phyloP scores from a whole-genome alignment of 768 basidiomycete genomes.

The Kwoniella sp. region DNA sequence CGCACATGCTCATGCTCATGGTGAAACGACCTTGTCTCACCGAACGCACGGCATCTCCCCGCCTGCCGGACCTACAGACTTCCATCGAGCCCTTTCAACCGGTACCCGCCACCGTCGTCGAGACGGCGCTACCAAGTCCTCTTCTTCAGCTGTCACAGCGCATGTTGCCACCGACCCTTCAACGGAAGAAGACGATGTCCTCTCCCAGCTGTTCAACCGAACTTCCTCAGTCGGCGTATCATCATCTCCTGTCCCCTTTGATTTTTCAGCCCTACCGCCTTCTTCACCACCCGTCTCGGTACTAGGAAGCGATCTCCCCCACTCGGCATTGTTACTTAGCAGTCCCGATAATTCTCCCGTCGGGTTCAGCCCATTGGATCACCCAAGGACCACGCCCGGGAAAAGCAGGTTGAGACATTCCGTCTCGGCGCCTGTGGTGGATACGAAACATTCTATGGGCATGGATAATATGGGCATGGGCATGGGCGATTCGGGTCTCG shows the following conservation, averaged over 20 bases:
- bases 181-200: conserved; percentile 36
- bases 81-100: conserved; percentile 19
- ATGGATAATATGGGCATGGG: neutral
- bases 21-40: neutral
- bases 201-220: conserved; percentile 38
- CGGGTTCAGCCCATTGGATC: conserved; percentile 18
- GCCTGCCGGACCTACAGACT: neutral
- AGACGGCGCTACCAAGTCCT: conserved; percentile 6
- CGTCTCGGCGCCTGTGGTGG: conserved; percentile 5
- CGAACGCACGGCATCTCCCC: conserved; percentile 16
- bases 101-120: conserved; percentile 2
- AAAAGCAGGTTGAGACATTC: conserved; percentile 20
- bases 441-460: conserved; percentile 2
- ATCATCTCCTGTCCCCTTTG: conserved; percentile 38
- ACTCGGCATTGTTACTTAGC: conserved; percentile 36
- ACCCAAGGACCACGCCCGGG: conserved; percentile 8
- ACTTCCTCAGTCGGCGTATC: conserved; percentile 27
- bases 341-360: conserved; percentile 31
- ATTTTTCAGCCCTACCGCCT: conserved; percentile 48
- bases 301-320: conserved; percentile 23
- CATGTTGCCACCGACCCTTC: conserved; percentile 9
- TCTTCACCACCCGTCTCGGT: conserved; percentile 42
- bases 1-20: neutral
- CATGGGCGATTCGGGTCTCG: neutral
- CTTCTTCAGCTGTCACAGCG: neutral